A percentile compares a stretch with the other conserved stretches of the same genome.
Conservation (phyloP, 768 basidiomycete species). For the Lactarius vividus region DNA sequence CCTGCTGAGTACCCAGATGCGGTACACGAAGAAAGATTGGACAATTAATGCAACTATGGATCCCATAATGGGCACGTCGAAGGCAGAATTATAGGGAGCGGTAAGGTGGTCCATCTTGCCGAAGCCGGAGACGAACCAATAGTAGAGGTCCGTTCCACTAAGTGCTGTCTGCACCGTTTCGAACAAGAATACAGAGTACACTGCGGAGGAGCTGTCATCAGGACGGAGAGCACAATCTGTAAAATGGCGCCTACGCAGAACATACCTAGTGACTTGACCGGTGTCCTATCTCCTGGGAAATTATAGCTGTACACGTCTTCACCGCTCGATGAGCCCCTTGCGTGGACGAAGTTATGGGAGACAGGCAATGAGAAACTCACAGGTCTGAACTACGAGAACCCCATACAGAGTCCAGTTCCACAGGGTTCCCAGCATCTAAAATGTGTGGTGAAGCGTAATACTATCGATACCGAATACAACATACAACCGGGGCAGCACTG, state of each 20-base stretch:
- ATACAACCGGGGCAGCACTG: not conserved
- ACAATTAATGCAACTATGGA: not conserved
- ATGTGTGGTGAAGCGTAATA: no score
- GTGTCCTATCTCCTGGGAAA: conserved; percentile 3
- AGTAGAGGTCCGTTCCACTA: conserved; percentile 32
- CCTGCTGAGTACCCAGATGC: not conserved
- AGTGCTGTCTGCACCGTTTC: conserved; percentile 33
- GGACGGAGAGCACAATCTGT: not conserved
- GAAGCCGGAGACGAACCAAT: conserved; percentile 34
- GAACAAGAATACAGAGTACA: conserved; percentile 30
- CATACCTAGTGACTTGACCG: conserved; percentile 9
- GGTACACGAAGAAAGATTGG: conserved; percentile 13
- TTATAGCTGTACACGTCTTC: conserved; percentile 19
- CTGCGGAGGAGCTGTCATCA: conserved; percentile 27
- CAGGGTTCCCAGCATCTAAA: conserved; percentile 3
- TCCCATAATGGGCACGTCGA: conserved; percentile 30
- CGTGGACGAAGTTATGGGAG: not conserved
- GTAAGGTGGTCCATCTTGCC: conserved; percentile 31
- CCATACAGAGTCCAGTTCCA: conserved; percentile 19
- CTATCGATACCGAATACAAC: no score
- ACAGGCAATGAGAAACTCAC: not conserved
- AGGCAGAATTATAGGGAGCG: conserved; percentile 26
- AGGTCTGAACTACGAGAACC: conserved; percentile 9
- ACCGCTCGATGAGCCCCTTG: not conserved
- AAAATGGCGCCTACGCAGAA: not conserved